Conservation (phyloP, 345 rosid species). For the Citrus mangshanensis region DNA sequence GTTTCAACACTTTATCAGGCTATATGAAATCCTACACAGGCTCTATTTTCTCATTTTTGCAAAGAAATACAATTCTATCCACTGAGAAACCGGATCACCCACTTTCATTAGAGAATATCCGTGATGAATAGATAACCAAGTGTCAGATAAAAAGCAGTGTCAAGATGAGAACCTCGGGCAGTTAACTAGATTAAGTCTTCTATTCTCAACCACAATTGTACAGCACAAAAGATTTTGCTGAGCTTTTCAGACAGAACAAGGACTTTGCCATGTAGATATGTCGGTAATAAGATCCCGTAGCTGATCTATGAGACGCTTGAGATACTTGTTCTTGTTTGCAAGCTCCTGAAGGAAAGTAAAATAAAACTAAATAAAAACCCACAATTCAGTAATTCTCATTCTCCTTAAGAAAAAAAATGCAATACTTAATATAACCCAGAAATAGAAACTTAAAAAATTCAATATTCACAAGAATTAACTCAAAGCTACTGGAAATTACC, state of each 20-base stretch:
- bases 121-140: not conserved
- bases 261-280: conserved; percentile 92
- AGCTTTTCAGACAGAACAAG: conserved; percentile 51
- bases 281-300: conserved; percentile 68
- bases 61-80: not conserved
- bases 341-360: conserved; percentile 52
- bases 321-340: conserved; percentile 61
- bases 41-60: not conserved
- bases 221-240: not conserved
- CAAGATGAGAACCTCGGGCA: conserved; percentile 10
- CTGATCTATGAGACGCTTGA: conserved; percentile 83
- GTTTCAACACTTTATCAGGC: not conserved
- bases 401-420: not conserved
- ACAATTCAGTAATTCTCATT: not conserved
- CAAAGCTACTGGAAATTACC: conserved; percentile 34
- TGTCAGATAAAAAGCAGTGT: not conserved
- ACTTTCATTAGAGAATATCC: not conserved
- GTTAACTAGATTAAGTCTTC: not conserved
- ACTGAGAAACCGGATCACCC: not conserved
- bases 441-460: not conserved
- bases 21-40: conserved; percentile 1
- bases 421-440: not conserved
- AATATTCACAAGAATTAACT: not conserved
- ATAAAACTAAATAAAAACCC: not conserved
- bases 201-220: conserved; percentile 2